Evolutionary conservation across 163 green algal genomes (phyloP), one percentile per base, ranked within the genome.

Genomic region (Prototheca stagnorum): DNA sequence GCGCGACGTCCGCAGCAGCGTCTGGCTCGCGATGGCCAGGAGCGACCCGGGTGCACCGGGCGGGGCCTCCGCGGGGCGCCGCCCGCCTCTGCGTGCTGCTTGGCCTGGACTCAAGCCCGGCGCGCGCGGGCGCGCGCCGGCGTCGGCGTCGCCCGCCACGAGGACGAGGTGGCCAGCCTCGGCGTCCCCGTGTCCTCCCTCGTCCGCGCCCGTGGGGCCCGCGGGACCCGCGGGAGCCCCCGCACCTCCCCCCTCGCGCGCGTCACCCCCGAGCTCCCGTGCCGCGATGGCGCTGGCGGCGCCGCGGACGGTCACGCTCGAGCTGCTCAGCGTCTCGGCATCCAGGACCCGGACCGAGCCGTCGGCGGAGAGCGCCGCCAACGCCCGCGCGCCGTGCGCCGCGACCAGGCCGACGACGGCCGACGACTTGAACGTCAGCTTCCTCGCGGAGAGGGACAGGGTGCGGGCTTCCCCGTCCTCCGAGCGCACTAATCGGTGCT

Each of bases 361-460:
- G 5, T 23, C 19, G 8, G 15, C 20, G 22, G 28, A 23, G 22
- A 47, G 40, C 5, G 40, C 40, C 21, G 29, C 5, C 40, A 47
- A 15, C 40, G 22, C 16, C 8, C 8, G 19, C 11, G n/a, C 40
- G 12, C 22, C 15, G 15, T 8, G 6, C 5, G n/a, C 17, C 12
- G 16, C n/a, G 8, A 17, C 17, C 40, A 47, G 22, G 11, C 19
- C 17, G 22, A 28, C 19, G 5, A 47, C 6, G 22, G 40, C 40
- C 40, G 9, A 28, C 15, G 2, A n/a, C 6, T 27, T 28, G 15
- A 21, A 21, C 40, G 29, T 21, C 8, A 33, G 40, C 22, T 47
- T 47, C 17, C 17, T 47, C 22, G 40, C 40, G 40, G 40, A 15
- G 17, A 47, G 40, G 20, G 40, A 19, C 17, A 47, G 40, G 40